Percentiles rank a stretch among this genome's conserved stretches.
phyloP scores from a whole-genome alignment of 768 basidiomycete genomes.

The Mrakia hoshinonis region DNA sequence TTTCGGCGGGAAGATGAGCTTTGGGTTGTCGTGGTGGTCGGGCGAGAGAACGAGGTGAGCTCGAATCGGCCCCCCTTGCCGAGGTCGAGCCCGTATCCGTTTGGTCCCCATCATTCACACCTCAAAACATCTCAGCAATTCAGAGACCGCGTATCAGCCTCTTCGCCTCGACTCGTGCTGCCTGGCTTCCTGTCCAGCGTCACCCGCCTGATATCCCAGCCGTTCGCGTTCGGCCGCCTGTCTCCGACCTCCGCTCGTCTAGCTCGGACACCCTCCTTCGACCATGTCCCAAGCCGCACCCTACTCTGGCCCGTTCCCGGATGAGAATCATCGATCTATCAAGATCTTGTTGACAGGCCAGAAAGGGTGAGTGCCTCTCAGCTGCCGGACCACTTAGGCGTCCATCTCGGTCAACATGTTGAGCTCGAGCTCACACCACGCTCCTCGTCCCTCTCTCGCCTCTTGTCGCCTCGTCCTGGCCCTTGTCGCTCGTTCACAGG shows the following conservation, averaged over 20 bases:
- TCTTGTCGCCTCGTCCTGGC: no score
- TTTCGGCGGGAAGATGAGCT: no score
- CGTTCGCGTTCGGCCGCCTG: not conserved
- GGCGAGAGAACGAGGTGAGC: no score
- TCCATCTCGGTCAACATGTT: not conserved
- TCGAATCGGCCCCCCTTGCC: no score
- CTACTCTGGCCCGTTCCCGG: constrained; percentile 1
- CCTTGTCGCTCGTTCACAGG: not conserved
- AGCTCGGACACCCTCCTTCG: not conserved
- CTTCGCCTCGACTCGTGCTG: no score
- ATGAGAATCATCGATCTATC: not conserved
- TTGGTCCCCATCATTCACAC: no score
- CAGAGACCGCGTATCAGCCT: no score
- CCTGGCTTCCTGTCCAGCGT: no score
- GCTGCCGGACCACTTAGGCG: not conserved
- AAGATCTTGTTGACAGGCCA: not conserved
- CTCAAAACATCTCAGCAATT: no score
- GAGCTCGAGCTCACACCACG: not conserved
- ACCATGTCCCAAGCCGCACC: not conserved
- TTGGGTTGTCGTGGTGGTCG: no score
- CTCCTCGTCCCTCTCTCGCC: not conserved
- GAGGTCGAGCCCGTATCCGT: no score
- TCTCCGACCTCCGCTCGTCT: not conserved
- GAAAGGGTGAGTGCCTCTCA: not conserved
- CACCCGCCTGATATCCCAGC: no score